These are phyloP conservation scores for Spinacia oleracea DNA, from an alignment of 179 eudicot species.

Conservation along the genomic window DNA sequence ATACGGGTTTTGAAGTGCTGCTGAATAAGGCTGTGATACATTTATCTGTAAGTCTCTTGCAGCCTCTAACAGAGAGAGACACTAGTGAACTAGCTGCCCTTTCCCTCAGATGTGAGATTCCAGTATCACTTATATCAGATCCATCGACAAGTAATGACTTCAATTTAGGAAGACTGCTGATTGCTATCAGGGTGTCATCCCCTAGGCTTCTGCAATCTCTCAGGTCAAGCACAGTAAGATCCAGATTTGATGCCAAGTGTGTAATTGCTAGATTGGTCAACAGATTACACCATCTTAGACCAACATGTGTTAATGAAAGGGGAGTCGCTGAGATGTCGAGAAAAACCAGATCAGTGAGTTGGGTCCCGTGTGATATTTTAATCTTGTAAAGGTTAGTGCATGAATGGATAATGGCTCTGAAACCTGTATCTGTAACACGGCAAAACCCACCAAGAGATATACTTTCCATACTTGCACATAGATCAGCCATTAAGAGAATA, in stretches of 20 bases:
- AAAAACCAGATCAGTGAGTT: conserved; percentile 85
- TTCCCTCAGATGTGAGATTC: conserved; percentile 60
- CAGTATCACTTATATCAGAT: conserved; percentile 73
- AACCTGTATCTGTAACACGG: conserved; percentile 91
- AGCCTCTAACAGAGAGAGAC: conserved; percentile 76
- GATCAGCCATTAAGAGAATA: conserved; percentile 86
- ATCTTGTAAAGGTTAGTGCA: conserved; percentile 74
- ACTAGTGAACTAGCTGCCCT: conserved; percentile 48
- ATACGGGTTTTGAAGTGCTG: conserved; percentile 41
- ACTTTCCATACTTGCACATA: conserved; percentile 82
- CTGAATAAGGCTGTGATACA: conserved; percentile 67
- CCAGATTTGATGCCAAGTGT: conserved; percentile 61
- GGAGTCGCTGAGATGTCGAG: conserved; percentile 89
- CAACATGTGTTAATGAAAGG: conserved; percentile 72
- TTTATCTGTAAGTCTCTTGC: conserved; percentile 90
- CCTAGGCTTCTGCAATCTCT: conserved; percentile 92
- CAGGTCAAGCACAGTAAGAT: conserved; percentile 74
- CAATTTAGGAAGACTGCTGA: conserved; percentile 58
- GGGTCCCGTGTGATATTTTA: conserved; percentile 70
- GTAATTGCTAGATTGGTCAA: conserved; percentile 67
- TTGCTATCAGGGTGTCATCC: conserved; percentile 77
- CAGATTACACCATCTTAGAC: conserved; percentile 90
- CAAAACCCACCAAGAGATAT: conserved; percentile 93
- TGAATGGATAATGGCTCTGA: conserved; percentile 79
- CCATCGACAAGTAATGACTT: conserved; percentile 74